Percentiles rank a stretch among this genome's conserved stretches.
Conservation (phyloP, 2,329 filamentous ascomycete genomes). For the Trichoderma gracile region DNA sequence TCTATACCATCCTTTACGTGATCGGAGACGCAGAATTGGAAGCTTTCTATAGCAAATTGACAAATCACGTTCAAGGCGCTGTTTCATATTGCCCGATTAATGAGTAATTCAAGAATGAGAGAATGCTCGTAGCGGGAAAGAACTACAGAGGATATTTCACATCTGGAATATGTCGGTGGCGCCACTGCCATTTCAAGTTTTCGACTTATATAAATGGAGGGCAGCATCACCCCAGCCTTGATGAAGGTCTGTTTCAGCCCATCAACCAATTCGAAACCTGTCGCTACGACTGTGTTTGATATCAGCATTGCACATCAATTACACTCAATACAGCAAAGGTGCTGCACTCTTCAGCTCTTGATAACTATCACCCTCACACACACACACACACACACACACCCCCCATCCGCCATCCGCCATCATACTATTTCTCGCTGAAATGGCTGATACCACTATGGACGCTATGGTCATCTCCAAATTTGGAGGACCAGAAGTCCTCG, state of each 20-base stretch:
- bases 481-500: slow-evolving; percentile 11
- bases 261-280: too few species aligned
- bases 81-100: neutral
- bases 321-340: too few species aligned
- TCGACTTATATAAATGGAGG: neutral
- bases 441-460: slow-evolving; percentile 14
- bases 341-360: too few species aligned
- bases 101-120: neutral
- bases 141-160: neutral
- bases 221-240: too few species aligned
- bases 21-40: neutral
- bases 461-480: slow-evolving; percentile 21
- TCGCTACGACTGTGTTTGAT: too few species aligned
- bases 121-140: neutral
- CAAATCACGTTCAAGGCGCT: neutral
- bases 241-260: too few species aligned
- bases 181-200: neutral
- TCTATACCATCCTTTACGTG: neutral
- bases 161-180: neutral
- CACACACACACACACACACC: too few species aligned
- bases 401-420: neutral
- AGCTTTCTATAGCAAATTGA: neutral
- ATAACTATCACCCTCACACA: too few species aligned
- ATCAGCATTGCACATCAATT: too few species aligned
- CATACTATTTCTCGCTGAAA: neutral